These are phyloP conservation scores for Parachaetomium inaequale DNA, from an alignment of 495 filamentous ascomycete species.

Conservation along the genomic window DNA sequence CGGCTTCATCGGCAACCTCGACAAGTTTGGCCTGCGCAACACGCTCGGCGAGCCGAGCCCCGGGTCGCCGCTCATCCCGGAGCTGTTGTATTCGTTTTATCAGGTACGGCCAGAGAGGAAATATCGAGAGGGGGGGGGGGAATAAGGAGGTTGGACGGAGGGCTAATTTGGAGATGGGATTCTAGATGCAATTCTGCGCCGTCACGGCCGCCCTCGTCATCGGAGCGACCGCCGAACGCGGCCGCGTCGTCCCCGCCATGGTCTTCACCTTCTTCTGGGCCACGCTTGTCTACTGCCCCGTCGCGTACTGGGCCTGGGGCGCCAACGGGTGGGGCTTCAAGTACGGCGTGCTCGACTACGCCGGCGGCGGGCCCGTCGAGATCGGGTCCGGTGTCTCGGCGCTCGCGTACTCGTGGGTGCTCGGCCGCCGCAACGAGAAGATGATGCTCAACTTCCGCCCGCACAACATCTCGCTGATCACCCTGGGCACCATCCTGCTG, in stretches of 20 bases:
- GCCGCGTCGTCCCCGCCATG: slow-evolving; percentile 90
- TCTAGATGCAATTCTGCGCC: slow-evolving; percentile 90
- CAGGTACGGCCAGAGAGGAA: slow-evolving; percentile 49
- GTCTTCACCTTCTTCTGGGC: slow-evolving; percentile 96
- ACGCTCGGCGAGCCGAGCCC: slow-evolving; percentile 78
- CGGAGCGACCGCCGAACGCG: slow-evolving; percentile 89
- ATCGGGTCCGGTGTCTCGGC: slow-evolving; percentile 92
- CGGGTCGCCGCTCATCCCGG: slow-evolving; percentile 75
- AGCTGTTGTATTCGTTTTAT: slow-evolving; percentile 88
- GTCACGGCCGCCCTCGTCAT: slow-evolving; percentile 90
- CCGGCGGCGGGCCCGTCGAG: slow-evolving; percentile 95
- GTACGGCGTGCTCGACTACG: slow-evolving; percentile 94
- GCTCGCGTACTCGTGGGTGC: slow-evolving; percentile 90
- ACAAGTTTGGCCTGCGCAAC: slow-evolving; percentile 79
- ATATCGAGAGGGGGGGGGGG: neutral
- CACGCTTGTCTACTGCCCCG: slow-evolving; percentile 92
- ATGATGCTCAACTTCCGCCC: slow-evolving; percentile 98
- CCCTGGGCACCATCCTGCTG: slow-evolving; percentile 88
- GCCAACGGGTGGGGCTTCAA: slow-evolving; percentile 87
- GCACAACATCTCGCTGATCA: slow-evolving; percentile 97
- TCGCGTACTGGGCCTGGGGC: slow-evolving; percentile 96
- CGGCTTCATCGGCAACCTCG: slow-evolving; percentile 78
- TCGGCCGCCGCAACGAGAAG: slow-evolving; percentile 95
- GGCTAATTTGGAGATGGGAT: neutral
- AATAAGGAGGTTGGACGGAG: neutral